Base-by-base conservation (phyloP, 78 protist genomes). In the Parvularia atlantis region DNA sequence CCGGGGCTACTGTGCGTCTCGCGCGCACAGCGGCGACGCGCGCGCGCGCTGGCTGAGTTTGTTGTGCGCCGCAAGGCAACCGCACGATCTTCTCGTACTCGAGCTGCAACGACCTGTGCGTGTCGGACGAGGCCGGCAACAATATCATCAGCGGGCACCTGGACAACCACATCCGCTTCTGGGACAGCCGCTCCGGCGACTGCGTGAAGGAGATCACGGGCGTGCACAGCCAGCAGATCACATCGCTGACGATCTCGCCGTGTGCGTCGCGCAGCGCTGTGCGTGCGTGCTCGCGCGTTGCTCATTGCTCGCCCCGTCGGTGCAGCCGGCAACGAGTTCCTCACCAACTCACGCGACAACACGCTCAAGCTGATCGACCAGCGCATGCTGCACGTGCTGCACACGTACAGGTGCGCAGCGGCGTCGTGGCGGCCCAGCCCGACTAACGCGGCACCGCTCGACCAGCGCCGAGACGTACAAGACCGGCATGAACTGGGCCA, bases 331-430 rank as follows among this genome's bases (percentile, higher is more conserved):
- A 50, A 65, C 22, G 46, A 22, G 35, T 44, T 83, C 16, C 80
- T 87, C 13, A 80, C 86, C 35, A 76, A 76, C 58, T 69, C 84
- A 11, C 54, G 88, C 30, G 92, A 87, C 72, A 83, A 82, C 33
- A 66, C 79, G 9, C 75, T 87, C 31, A 82, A 79, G 44, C 75
- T 87, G 28, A 63, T 87, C 56, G 92, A 87, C 53, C 17, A 80
- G 20, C 72, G 88, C 30, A 87, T 81, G 69, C 56, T 44, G 66
- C 67, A 69, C 30, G 66, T 58, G 1, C 39, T 82, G 10, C 43
- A n/a, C n/a, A 81, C 86, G 20, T 81, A 78, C 46, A 41, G 36
- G 36, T 58, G 26, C 10, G 33, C 63, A 58, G 26, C 16, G 7
- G 37, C 5, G 5, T 65, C 19, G 66, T 65, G 17, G 28, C 43